Evolutionary conservation across 208 protist genomes (phyloP).

Genomic region (Leishmania amazonensis): DNA sequence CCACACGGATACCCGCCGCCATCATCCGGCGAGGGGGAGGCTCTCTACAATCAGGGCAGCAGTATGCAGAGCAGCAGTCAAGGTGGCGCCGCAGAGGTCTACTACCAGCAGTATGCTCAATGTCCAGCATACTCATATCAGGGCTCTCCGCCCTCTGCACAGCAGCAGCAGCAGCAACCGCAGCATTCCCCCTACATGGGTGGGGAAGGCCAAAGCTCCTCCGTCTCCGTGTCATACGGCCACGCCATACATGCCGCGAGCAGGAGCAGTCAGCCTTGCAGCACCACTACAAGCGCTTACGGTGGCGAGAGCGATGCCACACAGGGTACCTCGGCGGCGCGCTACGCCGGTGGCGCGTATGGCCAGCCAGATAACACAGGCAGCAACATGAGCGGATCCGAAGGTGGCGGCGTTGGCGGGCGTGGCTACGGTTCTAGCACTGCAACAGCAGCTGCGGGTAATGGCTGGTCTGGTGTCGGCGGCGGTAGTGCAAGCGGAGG

Average conservation of each 20-base stretch:
- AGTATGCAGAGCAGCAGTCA: background rate
- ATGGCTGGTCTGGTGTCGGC: slow-evolving; percentile 1
- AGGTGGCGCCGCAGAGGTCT: slow-evolving; percentile 5
- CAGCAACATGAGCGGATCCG: background rate
- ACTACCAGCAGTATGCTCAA: slow-evolving; percentile 9
- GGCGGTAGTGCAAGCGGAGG: slow-evolving; percentile 7
- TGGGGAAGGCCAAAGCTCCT: background rate
- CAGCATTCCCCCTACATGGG: background rate
- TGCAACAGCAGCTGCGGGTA: background rate
- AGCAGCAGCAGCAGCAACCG: slow-evolving; percentile 7
- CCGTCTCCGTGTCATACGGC: background rate
- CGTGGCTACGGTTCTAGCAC: background rate
- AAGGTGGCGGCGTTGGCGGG: background rate
- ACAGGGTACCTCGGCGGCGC: background rate
- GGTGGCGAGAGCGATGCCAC: slow-evolving; percentile 8
- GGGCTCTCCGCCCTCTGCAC: background rate
- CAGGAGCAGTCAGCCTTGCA: slow-evolving; percentile 5
- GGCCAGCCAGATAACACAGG: background rate
- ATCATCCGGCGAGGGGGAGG: slow-evolving; percentile 3
- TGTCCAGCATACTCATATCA: slow-evolving; percentile 9
- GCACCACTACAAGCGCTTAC: slow-evolving; percentile 1
- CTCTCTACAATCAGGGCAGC: slow-evolving; percentile 3
- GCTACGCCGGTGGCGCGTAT: background rate
- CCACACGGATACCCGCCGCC: background rate
- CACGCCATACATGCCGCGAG: background rate